phyloP scores from a whole-genome alignment of 2,329 filamentous ascomycete species.

The Chrysosporium queenslandicum region DNA sequence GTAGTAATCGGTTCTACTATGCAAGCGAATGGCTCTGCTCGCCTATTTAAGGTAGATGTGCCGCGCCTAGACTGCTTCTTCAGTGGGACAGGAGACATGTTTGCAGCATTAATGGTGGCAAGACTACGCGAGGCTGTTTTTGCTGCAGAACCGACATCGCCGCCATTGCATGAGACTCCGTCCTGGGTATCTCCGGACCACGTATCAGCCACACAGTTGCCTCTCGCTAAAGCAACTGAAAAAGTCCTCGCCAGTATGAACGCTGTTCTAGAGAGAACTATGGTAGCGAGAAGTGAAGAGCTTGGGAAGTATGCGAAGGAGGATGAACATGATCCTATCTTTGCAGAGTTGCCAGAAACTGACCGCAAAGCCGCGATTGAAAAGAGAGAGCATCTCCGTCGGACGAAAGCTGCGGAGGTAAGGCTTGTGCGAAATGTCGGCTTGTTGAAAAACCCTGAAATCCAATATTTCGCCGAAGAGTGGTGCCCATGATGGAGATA shows the following conservation, averaged over 20 bases:
- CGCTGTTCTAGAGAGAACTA: constrained; percentile 60
- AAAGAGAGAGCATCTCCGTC: constrained; percentile 55
- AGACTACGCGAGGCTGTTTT: constrained; percentile 74
- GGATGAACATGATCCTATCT: constrained; percentile 14
- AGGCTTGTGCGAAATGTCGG: constrained; percentile 65
- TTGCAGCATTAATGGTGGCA: constrained; percentile 79
- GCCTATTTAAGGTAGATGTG: constrained; percentile 82
- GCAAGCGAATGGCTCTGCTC: constrained; percentile 51
- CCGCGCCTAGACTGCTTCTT: constrained; percentile 89
- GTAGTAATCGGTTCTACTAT: constrained; percentile 70
- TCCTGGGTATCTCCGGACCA: constrained; percentile 71
- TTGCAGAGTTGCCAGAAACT: constrained; percentile 26
- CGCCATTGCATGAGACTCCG: constrained; percentile 42
- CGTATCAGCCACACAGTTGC: constrained; percentile 59
- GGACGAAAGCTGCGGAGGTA: constrained; percentile 81
- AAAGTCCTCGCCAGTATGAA: constrained; percentile 92
- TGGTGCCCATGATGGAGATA: not conserved
- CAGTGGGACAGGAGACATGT: constrained; percentile 96
- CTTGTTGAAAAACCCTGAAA: constrained; percentile 55
- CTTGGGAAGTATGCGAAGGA: constrained; percentile 38
- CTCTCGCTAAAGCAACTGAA: constrained; percentile 71
- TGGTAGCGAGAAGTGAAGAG: constrained; percentile 54
- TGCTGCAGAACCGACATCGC: constrained; percentile 31
- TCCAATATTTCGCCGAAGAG: constrained; percentile 49
- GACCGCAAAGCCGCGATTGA: constrained; percentile 39